A percentile compares a stretch with the other conserved stretches of the same genome.
Evolutionary conservation across 495 filamentous ascomycete species (phyloP).

Genomic region (Sporormia fimetaria): DNA sequence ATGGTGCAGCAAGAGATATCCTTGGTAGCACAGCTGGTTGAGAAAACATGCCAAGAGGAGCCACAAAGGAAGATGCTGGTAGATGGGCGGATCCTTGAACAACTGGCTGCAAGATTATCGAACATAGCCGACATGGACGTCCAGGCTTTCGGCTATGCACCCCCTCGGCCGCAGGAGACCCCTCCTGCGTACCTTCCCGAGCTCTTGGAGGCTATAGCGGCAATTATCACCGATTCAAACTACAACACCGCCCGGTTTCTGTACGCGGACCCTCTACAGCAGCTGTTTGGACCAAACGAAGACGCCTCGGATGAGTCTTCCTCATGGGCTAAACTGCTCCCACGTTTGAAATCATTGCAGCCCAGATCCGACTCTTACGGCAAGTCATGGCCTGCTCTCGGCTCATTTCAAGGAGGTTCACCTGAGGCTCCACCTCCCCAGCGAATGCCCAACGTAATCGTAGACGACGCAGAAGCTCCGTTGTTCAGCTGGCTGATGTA

Average conservation of each 20-base stretch:
- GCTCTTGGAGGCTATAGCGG: conserved; percentile 68
- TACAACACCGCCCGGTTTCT: conserved; percentile 66
- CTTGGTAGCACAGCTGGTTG: conserved; percentile 55
- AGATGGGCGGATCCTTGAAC: conserved; percentile 64
- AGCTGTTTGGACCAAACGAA: conserved; percentile 23
- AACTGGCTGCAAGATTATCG: conserved; percentile 64
- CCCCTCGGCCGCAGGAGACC: conserved; percentile 38
- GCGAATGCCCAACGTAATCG: conserved; percentile 35
- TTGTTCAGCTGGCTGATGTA: conserved; percentile 75
- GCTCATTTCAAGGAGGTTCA: conserved; percentile 25
- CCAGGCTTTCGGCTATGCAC: conserved; percentile 39
- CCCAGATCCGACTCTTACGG: conserved; percentile 26
- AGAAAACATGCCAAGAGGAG: conserved; percentile 55
- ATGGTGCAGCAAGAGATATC: conserved; percentile 55
- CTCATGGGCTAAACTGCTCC: conserved; percentile 28
- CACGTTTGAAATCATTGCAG: conserved; percentile 27
- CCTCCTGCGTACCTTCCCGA: conserved; percentile 49
- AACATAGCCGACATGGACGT: conserved; percentile 59
- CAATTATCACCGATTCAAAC: conserved; percentile 69
- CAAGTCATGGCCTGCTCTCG: conserved; percentile 47
- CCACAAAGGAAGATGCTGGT: conserved; percentile 56
- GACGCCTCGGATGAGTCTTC: conserved; percentile 1
- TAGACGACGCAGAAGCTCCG: conserved; percentile 60
- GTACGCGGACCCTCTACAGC: conserved; percentile 62
- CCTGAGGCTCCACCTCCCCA: conserved; percentile 13